Conservation (phyloP, 2,329 filamentous ascomycete species). For the Colletotrichum melonis region DNA sequence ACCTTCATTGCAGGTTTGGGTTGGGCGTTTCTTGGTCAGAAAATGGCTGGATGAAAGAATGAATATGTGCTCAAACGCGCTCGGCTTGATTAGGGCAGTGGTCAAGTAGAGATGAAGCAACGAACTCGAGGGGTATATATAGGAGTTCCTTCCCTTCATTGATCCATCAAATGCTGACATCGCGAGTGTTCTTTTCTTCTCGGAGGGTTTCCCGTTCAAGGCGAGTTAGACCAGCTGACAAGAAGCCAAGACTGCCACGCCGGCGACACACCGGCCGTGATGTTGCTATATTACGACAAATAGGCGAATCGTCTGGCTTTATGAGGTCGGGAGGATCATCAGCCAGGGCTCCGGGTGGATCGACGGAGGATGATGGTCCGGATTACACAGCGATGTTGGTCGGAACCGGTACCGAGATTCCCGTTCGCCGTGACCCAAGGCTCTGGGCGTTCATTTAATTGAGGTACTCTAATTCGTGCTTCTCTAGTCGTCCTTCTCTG, state of each 20-base stretch:
- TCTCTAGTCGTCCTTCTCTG: neutral
- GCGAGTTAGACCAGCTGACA: slow-evolving; percentile 15
- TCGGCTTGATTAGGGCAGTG: neutral
- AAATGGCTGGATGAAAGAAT: neutral
- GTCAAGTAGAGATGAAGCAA: neutral
- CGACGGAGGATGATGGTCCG: slow-evolving; percentile 33
- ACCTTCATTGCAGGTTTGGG: slow-evolving; percentile 43
- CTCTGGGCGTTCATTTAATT: slow-evolving; percentile 24
- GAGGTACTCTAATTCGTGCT: neutral
- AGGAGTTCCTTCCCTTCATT: neutral
- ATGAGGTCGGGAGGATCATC: neutral
- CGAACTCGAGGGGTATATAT: slow-evolving; percentile 15
- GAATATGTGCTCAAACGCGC: slow-evolving; percentile 16
- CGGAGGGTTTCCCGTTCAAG: neutral
- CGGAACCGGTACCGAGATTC: slow-evolving; percentile 28
- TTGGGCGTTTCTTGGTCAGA: neutral
- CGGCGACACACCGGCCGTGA: slow-evolving; percentile 20
- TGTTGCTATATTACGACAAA: neutral
- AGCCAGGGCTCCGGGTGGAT: neutral
- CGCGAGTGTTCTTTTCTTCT: neutral
- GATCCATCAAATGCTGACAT: neutral
- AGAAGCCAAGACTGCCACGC: slow-evolving; percentile 30
- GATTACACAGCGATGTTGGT: neutral
- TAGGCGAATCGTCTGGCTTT: slow-evolving; percentile 13
- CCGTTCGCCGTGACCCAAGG: slow-evolving; percentile 17